phyloP scores from a whole-genome alignment of 495 filamentous ascomycete species.

The Oleoguttula mirabilis region DNA sequence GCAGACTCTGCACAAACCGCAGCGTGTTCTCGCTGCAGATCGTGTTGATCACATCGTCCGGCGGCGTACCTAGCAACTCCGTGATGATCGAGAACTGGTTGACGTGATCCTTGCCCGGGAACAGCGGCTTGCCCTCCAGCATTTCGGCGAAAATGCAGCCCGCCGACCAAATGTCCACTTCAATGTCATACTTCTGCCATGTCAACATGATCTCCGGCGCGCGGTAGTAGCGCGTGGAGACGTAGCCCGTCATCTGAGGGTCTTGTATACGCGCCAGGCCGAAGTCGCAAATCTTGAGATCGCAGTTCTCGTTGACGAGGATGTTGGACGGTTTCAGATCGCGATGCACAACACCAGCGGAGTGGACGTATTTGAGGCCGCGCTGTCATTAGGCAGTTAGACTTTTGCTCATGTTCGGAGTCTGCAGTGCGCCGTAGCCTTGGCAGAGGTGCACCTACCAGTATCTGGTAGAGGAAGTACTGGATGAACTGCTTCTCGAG shows the following conservation, averaged over 20 bases:
- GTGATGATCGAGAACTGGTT: slow-evolving; percentile 99
- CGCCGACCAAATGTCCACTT: slow-evolving; percentile 98
- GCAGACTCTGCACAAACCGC: slow-evolving; percentile 92
- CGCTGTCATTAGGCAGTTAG: slow-evolving; percentile 52
- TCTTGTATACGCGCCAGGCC: slow-evolving; percentile 95
- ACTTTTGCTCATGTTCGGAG: too few relatives aligned
- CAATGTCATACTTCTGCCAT: slow-evolving; percentile 99
- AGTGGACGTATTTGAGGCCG: slow-evolving; percentile 97
- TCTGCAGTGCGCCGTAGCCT: too few relatives aligned
- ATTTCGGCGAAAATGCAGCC: slow-evolving; percentile 99
- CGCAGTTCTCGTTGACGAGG: slow-evolving; percentile 97
- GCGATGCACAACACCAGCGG: slow-evolving; percentile 92
- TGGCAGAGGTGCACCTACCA: slow-evolving; percentile 65
- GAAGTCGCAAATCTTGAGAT: slow-evolving; percentile 98
- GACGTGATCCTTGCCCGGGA: slow-evolving; percentile 98
- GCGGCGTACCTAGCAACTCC: slow-evolving; percentile 92
- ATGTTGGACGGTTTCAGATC: slow-evolving; percentile 98
- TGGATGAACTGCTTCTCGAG: slow-evolving; percentile 99
- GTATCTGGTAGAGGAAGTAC: slow-evolving; percentile 98
- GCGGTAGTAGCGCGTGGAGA: slow-evolving; percentile 96
- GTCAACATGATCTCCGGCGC: slow-evolving; percentile 99
- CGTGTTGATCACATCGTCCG: slow-evolving; percentile 94
- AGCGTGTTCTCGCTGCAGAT: slow-evolving; percentile 98
- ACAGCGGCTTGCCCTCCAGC: slow-evolving; percentile 95
- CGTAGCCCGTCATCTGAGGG: slow-evolving; percentile 99